Evolutionary conservation across 2,329 filamentous ascomycete species (phyloP).

Genomic region (Beauveria brongniartii): DNA sequence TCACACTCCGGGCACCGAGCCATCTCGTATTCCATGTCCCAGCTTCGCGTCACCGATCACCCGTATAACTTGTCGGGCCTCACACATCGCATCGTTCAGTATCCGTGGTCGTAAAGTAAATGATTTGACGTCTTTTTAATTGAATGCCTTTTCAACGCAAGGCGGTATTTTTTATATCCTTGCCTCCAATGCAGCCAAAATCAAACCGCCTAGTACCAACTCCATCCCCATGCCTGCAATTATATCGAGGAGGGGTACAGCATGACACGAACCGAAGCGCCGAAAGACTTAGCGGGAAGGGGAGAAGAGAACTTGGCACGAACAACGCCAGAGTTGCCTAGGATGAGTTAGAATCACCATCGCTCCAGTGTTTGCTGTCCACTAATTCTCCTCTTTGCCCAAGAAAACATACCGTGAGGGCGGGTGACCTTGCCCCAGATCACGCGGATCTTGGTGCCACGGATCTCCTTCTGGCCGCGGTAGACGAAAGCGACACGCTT

Average conservation of each 20-base stretch:
- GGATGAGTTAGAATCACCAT: slow-evolving; percentile 13
- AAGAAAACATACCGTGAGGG: slow-evolving; percentile 64
- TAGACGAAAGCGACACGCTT: slow-evolving; percentile 99
- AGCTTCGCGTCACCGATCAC: neutral
- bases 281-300: slow-evolving; percentile 93
- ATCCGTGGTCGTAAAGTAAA: slow-evolving; percentile 8
- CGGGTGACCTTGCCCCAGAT: slow-evolving; percentile 99
- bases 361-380: neutral
- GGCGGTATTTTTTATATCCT: slow-evolving; percentile 43
- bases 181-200: slow-evolving; percentile 53
- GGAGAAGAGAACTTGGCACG: slow-evolving; percentile 95
- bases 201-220: slow-evolving; percentile 56
- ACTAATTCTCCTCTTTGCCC: neutral
- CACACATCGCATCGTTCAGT: slow-evolving; percentile 5
- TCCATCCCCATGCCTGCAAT: slow-evolving; percentile 47
- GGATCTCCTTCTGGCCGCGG: slow-evolving; percentile 87
- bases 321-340: slow-evolving; percentile 96
- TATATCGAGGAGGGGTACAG: slow-evolving; percentile 98
- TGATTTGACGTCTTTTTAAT: slow-evolving; percentile 42
- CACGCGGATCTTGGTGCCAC: slow-evolving; percentile 96
- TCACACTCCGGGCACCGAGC: neutral
- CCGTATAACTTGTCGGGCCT: neutral
- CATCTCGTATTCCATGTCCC: neutral
- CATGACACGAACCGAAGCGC: slow-evolving; percentile 93
- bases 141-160: slow-evolving; percentile 44